Conservation (phyloP, 2,329 filamentous ascomycete species). For the Clathrospora elynae region DNA sequence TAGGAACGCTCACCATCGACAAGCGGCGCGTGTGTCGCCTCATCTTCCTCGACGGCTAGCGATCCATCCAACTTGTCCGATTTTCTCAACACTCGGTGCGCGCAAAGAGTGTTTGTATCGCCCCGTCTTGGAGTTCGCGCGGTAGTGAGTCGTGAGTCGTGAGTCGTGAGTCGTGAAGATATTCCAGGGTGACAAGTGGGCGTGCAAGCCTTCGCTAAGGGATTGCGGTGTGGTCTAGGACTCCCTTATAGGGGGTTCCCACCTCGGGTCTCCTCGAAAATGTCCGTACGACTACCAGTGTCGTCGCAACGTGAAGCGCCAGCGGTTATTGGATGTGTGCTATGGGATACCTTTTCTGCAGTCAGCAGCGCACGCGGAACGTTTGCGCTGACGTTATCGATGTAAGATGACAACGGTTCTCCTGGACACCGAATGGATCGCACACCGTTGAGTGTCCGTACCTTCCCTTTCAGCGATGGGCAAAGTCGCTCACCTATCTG, state of each 20-base stretch:
- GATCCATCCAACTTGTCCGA: neutral
- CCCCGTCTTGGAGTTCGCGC: neutral
- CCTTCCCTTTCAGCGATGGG: neutral
- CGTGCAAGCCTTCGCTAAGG: slow-evolving; percentile 13
- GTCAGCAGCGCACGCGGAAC: neutral
- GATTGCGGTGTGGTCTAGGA: slow-evolving; percentile 2
- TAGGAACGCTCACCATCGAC: neutral
- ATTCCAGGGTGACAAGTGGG: slow-evolving; percentile 10
- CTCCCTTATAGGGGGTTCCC: slow-evolving; percentile 4
- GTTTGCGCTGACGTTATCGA: no score
- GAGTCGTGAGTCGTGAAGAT: no score
- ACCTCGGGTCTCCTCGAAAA: slow-evolving; percentile 12
- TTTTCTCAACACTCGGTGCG: neutral
- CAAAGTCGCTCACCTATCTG: neutral
- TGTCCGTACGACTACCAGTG: slow-evolving; percentile 9
- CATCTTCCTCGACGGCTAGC: neutral
- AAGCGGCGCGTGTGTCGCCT: neutral
- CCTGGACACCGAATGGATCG: no score
- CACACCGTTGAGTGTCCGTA: no score
- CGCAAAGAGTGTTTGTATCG: slow-evolving; percentile 1
- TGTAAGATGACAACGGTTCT: no score
- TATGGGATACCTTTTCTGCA: neutral
- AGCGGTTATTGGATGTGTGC: slow-evolving; percentile 1
- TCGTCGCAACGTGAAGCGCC: neutral
- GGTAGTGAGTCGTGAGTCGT: slow-evolving; percentile 5